Evolutionary conservation across 2,329 filamentous ascomycete genomes (phyloP), one percentile per base, ranked within the genome.

Genomic region (Dissoconium aciculare): DNA sequence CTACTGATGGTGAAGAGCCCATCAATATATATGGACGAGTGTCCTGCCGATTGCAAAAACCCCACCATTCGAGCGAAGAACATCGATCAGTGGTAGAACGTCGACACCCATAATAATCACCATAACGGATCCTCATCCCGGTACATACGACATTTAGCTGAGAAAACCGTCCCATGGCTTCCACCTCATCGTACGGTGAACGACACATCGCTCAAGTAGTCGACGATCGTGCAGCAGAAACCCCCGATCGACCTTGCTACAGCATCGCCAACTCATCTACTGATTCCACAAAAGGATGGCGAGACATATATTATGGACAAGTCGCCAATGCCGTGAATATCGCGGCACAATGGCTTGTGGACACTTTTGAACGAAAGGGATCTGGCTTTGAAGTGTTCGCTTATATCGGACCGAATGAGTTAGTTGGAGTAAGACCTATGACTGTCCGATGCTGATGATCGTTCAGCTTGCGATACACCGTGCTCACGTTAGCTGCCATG

Each of bases 201-300:
- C 8, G 19, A n/a, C 19, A 23, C n/a, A n/a, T 23, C 19, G 8
- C n/a, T n/a, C 8, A 23, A 8, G 19, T 23, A 8, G 8, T 23
- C n/a, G 19, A 23, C 8, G 8, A 23, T 8, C 8, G n/a, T 8
- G 19, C 19, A 8, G 19, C 19, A 8, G 8, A 23, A n/a, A 23
- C 8, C 8, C 19, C 19, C 8, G 19, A 23, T 8, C 8, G 8
- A n/a, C 8, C n/a, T n/a, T 8, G 8, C 8, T 23, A 23, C 19
- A 23, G 19, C n/a, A 23, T 23, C n/a, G 8, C 19, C 8, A 23
- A 23, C 19, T 23, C 19, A n/a, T 8, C 19, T n/a, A 23, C 19
- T 8, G 19, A 42, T 6, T 30, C 38, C n/a, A 27, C 30, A 5
- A 17, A 33, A 26, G 36, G 38, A 27, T 43, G 38, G 38, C 38